Evolutionary conservation across 2,329 filamentous ascomycete genomes (phyloP).

Genomic region (Cadophora luteo-olivacea): DNA sequence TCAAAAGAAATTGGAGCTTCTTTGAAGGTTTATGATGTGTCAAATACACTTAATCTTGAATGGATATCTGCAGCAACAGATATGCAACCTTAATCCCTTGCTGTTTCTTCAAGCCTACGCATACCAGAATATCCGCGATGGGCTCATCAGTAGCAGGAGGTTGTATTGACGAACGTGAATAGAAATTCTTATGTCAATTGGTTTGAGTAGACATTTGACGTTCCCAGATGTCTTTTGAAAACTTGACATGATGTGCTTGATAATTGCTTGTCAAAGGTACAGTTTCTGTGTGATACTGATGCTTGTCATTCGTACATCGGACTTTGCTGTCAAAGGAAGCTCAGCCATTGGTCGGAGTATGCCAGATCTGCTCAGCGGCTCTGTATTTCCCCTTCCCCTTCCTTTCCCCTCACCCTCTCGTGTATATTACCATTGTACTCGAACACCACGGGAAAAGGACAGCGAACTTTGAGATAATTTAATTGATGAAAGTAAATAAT

Average conservation of each 20-base stretch:
- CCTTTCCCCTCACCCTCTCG: not conserved
- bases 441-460: not conserved
- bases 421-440: conserved; percentile 2
- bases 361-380: conserved; percentile 6
- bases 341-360: conserved; percentile 16
- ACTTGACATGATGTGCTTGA: not conserved
- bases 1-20: not conserved
- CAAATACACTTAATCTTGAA: not conserved
- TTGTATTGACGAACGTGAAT: not conserved
- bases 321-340: conserved; percentile 2
- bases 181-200: not conserved
- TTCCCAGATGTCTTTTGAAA: not conserved
- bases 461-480: not conserved
- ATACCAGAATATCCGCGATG: not conserved
- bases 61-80: not conserved
- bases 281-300: not conserved
- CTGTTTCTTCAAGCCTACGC: not conserved
- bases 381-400: not conserved
- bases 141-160: not conserved
- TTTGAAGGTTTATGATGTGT: not conserved
- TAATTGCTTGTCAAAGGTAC: not conserved
- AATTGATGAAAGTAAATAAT: not conserved
- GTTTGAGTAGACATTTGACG: not conserved
- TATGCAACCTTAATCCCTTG: not conserved
- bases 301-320: not conserved